Evolutionary conservation across 345 rosid genomes (phyloP).

Genomic region (Camelina sativa): DNA sequence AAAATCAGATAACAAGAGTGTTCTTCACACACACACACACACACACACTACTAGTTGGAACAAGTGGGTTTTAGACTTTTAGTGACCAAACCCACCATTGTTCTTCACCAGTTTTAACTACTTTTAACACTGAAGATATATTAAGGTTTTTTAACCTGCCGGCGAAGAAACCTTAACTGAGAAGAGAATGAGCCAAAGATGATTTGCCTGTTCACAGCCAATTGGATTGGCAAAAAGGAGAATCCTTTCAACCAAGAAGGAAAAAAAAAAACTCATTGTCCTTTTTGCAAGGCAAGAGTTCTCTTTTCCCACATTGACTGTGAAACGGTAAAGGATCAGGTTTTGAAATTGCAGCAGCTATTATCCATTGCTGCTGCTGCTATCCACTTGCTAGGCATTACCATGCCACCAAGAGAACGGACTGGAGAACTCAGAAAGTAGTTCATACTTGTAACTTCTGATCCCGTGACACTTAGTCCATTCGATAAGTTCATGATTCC

Average conservation of each 20-base stretch:
- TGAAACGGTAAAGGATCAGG: constrained; percentile 46
- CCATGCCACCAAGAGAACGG: constrained; percentile 58
- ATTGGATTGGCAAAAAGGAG: constrained; percentile 43
- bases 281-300: constrained; percentile 24
- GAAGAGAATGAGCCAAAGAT: constrained; percentile 68
- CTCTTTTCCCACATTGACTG: constrained; percentile 26
- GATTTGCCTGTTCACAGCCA: constrained; percentile 89
- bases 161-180: constrained; percentile 30
- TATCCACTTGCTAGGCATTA: constrained; percentile 76
- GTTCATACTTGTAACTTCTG: constrained; percentile 84
- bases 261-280: constrained; percentile 22
- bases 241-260: constrained; percentile 23
- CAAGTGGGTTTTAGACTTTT: constrained; percentile 37
- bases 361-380: constrained; percentile 54
- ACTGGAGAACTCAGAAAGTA: constrained; percentile 49
- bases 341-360: constrained; percentile 64
- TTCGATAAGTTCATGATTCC: constrained; percentile 66
- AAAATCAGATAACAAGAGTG: constrained; percentile 1
- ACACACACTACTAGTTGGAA: constrained; percentile 6
- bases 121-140: constrained; percentile 25
- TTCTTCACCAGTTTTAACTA: constrained; percentile 34
- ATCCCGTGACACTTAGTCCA: constrained; percentile 56
- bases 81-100: constrained; percentile 31
- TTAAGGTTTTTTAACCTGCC: constrained; percentile 9
- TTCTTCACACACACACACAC: not conserved